Evolutionary conservation across 2,329 filamentous ascomycete genomes (phyloP).

Genomic region (Thermomyces lanuginosus): DNA sequence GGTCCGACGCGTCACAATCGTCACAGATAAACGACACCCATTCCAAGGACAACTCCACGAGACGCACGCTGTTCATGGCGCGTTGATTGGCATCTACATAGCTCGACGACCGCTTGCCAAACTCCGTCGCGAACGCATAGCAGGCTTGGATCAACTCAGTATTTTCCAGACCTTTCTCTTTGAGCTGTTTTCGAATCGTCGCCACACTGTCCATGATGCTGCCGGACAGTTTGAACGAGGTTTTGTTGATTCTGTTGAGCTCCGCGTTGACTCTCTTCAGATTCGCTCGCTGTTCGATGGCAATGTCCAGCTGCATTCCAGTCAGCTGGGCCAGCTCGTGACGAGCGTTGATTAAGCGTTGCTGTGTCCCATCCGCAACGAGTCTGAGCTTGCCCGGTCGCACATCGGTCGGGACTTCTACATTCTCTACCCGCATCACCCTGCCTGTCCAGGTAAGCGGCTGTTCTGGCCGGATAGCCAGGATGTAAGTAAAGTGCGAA

Average conservation of each 20-base stretch:
- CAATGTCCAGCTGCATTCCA: constrained; percentile 69
- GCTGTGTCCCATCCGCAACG: constrained; percentile 72
- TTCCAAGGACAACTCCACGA: constrained; percentile 82
- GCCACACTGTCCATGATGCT: constrained; percentile 98
- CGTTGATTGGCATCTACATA: constrained; percentile 93
- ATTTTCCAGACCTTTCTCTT: constrained; percentile 54
- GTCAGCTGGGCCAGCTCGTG: constrained; percentile 60
- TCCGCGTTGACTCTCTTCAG: constrained; percentile 81
- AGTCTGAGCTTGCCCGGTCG: constrained; percentile 74
- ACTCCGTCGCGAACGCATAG: constrained; percentile 97
- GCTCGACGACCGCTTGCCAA: constrained; percentile 81
- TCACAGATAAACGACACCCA: constrained; percentile 98
- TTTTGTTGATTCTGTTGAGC: constrained; percentile 85
- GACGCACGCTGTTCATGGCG: constrained; percentile 91
- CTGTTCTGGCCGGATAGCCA: constrained; percentile 71
- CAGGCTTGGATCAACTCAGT: constrained; percentile 95
- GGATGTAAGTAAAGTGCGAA: constrained; percentile 58
- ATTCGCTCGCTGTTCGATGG: constrained; percentile 86
- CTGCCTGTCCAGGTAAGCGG: constrained; percentile 67
- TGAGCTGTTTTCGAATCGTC: constrained; percentile 70
- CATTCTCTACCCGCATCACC: constrained; percentile 52
- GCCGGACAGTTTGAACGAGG: constrained; percentile 90
- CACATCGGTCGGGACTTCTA: constrained; percentile 67
- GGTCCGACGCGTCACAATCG: constrained; percentile 83
- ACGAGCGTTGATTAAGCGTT: constrained; percentile 62